A percentile compares a stretch with the other conserved stretches of the same genome.
These are phyloP conservation scores for Paecilomyces dactylethromorphus DNA, from an alignment of 2,329 filamentous ascomycete genomes.

Conservation along the genomic window DNA sequence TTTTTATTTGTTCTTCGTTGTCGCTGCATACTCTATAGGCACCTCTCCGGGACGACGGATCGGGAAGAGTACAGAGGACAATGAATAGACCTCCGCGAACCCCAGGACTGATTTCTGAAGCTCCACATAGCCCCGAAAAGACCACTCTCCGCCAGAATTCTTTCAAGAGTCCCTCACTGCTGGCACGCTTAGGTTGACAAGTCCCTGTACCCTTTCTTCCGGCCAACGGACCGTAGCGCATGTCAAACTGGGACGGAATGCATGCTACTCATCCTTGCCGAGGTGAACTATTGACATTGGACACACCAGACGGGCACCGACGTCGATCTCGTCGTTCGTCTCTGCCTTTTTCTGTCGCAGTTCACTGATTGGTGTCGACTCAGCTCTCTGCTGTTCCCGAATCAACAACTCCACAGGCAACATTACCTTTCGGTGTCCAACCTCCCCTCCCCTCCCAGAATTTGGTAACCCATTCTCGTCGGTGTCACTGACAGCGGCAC, in stretches of 20 bases:
- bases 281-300: conserved; percentile 31
- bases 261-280: conserved; percentile 19
- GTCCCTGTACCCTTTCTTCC: neutral
- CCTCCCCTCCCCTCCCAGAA: conserved; percentile 8
- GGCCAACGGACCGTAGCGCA: conserved; percentile 8
- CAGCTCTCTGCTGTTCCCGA: conserved; percentile 2
- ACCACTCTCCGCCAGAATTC: neutral
- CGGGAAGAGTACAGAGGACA: neutral
- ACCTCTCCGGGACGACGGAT: neutral
- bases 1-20: neutral
- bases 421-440: conserved; percentile 1
- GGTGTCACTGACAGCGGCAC: conserved; percentile 21
- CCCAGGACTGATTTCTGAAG: neutral
- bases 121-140: neutral
- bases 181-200: neutral
- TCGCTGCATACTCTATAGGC: neutral
- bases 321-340: conserved; percentile 28
- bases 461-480: conserved; percentile 11
- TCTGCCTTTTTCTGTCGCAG: conserved; percentile 22
- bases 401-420: conserved; percentile 6
- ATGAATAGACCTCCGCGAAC: neutral
- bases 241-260: conserved; percentile 22
- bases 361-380: conserved; percentile 20
- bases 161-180: neutral
- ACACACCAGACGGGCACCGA: conserved; percentile 19